A percentile compares a stretch with the other conserved stretches of the same genome.
Conservation (phyloP, 1,139 yeast species). For the Saccharomyces hybrid region DNA sequence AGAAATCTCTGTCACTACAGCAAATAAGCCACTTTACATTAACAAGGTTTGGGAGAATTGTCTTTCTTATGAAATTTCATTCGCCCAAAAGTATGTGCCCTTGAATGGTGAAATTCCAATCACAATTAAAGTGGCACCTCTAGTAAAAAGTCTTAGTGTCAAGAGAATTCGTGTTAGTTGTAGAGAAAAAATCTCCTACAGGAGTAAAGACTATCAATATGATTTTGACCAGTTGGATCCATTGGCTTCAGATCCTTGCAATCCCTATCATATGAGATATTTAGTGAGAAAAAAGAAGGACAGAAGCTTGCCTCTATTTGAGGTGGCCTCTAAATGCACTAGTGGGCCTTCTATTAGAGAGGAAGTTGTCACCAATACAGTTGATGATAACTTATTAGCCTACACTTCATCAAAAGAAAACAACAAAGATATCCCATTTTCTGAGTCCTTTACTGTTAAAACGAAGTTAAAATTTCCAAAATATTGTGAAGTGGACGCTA, state of each 20-base stretch:
- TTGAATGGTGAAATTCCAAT: slow-evolving; percentile 56
- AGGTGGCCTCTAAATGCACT: slow-evolving; percentile 49
- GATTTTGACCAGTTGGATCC: slow-evolving; percentile 52
- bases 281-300: slow-evolving; percentile 35
- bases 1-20: slow-evolving; percentile 59
- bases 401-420: slow-evolving; percentile 37
- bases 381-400: slow-evolving; percentile 52
- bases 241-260: slow-evolving; percentile 29
- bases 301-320: slow-evolving; percentile 50
- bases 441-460: slow-evolving; percentile 28
- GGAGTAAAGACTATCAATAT: slow-evolving; percentile 44
- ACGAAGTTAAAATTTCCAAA: slow-evolving; percentile 23
- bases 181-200: slow-evolving; percentile 63
- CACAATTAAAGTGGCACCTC: slow-evolving; percentile 64
- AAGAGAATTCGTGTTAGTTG: slow-evolving; percentile 68
- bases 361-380: slow-evolving; percentile 52
- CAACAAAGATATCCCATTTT: slow-evolving; percentile 16
- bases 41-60: slow-evolving; percentile 78
- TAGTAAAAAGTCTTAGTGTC: slow-evolving; percentile 57
- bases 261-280: slow-evolving; percentile 33
- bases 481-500: slow-evolving; percentile 10
- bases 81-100: slow-evolving; percentile 68
- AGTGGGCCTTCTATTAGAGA: slow-evolving; percentile 45
- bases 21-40: slow-evolving; percentile 75
- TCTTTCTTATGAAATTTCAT: slow-evolving; percentile 65